phyloP scores from a whole-genome alignment of 1,284 basidiomycete genomes.

The Pyrrhoderma lamaoense region DNA sequence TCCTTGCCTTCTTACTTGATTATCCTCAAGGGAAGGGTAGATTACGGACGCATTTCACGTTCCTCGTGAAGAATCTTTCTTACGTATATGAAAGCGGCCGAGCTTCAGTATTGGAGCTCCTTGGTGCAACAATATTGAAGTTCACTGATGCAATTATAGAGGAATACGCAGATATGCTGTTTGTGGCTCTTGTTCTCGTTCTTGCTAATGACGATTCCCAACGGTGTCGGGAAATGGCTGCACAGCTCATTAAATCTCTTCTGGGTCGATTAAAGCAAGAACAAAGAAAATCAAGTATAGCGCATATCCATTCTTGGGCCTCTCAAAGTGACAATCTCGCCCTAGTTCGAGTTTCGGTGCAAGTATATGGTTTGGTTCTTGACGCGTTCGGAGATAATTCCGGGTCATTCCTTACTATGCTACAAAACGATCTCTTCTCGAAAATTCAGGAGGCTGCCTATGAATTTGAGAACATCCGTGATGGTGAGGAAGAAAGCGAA shows the following conservation, averaged over 20 bases:
- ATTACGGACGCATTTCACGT: slow-evolving; percentile 82
- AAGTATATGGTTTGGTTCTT: slow-evolving; percentile 75
- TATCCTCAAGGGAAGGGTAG: slow-evolving; percentile 96
- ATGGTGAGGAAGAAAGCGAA: slow-evolving; percentile 32
- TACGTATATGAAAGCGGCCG: slow-evolving; percentile 91
- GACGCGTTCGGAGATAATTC: slow-evolving; percentile 53
- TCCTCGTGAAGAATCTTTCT: slow-evolving; percentile 89
- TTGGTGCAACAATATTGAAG: slow-evolving; percentile 79
- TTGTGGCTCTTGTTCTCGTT: slow-evolving; percentile 88
- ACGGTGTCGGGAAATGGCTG: slow-evolving; percentile 84
- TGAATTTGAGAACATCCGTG: slow-evolving; percentile 29
- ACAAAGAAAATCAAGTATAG: slow-evolving; percentile 52
- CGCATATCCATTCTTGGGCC: slow-evolving; percentile 80
- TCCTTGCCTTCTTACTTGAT: slow-evolving; percentile 94
- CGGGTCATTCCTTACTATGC: slow-evolving; percentile 39
- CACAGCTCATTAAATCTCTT: slow-evolving; percentile 73
- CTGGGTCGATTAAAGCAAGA: slow-evolving; percentile 61
- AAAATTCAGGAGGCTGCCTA: slow-evolving; percentile 45
- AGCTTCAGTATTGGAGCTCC: slow-evolving; percentile 86
- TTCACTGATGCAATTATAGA: slow-evolving; percentile 73
- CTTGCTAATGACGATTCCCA: slow-evolving; percentile 91
- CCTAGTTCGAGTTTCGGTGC: slow-evolving; percentile 67
- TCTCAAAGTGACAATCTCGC: slow-evolving; percentile 52
- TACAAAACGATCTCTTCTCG: slow-evolving; percentile 54
- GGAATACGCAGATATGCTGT: slow-evolving; percentile 86